These are phyloP conservation scores for Phaeosphaeriaceae sp. DNA, from an alignment of 2,329 filamentous ascomycete species.

Conservation along the genomic window DNA sequence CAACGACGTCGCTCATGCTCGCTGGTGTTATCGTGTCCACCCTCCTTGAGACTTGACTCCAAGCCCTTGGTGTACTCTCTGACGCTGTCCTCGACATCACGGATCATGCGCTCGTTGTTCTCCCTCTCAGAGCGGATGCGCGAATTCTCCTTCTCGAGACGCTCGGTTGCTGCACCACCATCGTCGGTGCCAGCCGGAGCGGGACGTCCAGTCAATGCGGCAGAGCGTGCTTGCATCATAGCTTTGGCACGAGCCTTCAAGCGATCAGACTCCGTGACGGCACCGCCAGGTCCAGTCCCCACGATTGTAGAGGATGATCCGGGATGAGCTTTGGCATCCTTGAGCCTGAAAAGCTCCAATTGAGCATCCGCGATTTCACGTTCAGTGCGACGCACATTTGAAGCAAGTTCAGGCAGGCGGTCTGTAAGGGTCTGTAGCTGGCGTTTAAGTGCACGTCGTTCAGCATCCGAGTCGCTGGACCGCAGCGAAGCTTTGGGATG, in stretches of 20 bases:
- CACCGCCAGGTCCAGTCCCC: constrained; percentile 89
- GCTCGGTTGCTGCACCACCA: constrained; percentile 78
- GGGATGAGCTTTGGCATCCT: constrained; percentile 91
- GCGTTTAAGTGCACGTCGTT: constrained; percentile 83
- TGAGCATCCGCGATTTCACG: constrained; percentile 90
- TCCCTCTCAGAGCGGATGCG: constrained; percentile 85
- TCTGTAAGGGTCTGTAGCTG: constrained; percentile 90
- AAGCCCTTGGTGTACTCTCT: constrained; percentile 84
- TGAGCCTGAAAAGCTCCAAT: constrained; percentile 90
- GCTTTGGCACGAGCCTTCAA: constrained; percentile 94
- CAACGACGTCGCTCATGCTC: constrained; percentile 93
- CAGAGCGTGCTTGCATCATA: constrained; percentile 98
- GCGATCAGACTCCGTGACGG: constrained; percentile 90
- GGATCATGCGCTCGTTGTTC: constrained; percentile 94
- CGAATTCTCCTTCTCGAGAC: constrained; percentile 86
- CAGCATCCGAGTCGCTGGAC: constrained; percentile 80
- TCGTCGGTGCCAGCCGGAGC: constrained; percentile 69
- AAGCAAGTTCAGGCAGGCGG: constrained; percentile 88
- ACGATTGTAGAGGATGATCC: constrained; percentile 80
- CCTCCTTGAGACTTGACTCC: constrained; percentile 87
- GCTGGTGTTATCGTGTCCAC: constrained; percentile 73
- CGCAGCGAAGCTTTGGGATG: constrained; percentile 76
- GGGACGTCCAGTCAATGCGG: constrained; percentile 87
- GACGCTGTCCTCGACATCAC: constrained; percentile 95
- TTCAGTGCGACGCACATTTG: constrained; percentile 88